Conservation (phyloP, 2,329 filamentous ascomycete genomes). For the Teratosphaeria epicoccoides region DNA sequence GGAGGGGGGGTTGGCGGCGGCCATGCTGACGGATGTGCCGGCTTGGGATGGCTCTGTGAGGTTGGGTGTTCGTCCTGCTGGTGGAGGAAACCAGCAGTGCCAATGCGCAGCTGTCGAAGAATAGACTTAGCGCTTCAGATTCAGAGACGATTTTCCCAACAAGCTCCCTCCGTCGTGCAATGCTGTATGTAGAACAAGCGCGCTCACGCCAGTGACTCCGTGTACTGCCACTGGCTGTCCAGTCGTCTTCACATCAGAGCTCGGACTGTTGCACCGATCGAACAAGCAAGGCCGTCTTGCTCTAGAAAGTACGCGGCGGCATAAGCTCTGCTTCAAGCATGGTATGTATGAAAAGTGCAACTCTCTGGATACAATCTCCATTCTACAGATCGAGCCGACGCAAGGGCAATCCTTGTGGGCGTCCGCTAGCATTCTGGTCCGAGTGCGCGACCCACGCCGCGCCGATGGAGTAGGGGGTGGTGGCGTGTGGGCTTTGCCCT, state of each 20-base stretch:
- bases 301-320: background rate
- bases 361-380: too few relatives aligned
- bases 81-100: background rate
- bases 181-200: background rate
- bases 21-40: background rate
- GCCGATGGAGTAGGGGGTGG: too few relatives aligned
- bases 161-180: background rate
- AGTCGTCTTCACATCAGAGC: background rate
- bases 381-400: background rate
- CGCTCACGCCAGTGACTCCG: background rate
- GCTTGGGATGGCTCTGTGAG: background rate
- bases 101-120: background rate
- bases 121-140: background rate
- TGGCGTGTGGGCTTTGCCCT: too few relatives aligned
- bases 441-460: background rate
- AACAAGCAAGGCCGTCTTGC: background rate
- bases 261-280: too few relatives aligned
- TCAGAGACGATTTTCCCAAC: background rate
- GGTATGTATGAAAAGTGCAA: background rate
- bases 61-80: too few relatives aligned
- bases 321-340: background rate
- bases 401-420: background rate
- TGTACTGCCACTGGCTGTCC: background rate
- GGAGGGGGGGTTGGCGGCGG: background rate
- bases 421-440: background rate